Percentiles rank a stretch among this genome's conserved stretches.
phyloP scores from a whole-genome alignment of 2,329 filamentous ascomycete genomes.

The Diaporthe ampelina region DNA sequence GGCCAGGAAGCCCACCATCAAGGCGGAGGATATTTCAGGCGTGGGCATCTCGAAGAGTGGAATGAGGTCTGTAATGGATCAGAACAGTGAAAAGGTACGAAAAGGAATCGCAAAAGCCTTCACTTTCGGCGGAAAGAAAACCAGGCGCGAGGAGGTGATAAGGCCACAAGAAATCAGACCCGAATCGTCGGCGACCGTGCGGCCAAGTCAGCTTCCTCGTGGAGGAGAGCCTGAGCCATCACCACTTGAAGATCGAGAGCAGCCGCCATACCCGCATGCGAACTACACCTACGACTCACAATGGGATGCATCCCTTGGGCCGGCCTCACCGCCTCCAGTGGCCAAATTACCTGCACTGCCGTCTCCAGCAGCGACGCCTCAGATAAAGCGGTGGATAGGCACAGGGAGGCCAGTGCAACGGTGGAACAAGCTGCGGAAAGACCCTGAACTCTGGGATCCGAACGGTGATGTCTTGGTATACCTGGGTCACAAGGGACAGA shows the following conservation, averaged over 20 bases:
- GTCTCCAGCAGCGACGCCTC: slow-evolving; percentile 49
- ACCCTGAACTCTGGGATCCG: slow-evolving; percentile 72
- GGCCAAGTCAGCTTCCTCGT: slow-evolving; percentile 42
- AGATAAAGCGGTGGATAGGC: slow-evolving; percentile 68
- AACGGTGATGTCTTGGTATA: slow-evolving; percentile 73
- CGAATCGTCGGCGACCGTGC: slow-evolving; percentile 55
- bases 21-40: slow-evolving; percentile 64
- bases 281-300: slow-evolving; percentile 43
- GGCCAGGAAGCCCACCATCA: slow-evolving; percentile 58
- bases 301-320: slow-evolving; percentile 44
- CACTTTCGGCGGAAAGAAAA: slow-evolving; percentile 64
- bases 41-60: slow-evolving; percentile 66
- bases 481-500: slow-evolving; percentile 62
- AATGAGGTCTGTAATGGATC: slow-evolving; percentile 65
- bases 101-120: slow-evolving; percentile 68
- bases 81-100: slow-evolving; percentile 68
- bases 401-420: slow-evolving; percentile 61
- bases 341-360: slow-evolving; percentile 60
- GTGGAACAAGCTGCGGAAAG: slow-evolving; percentile 72
- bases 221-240: slow-evolving; percentile 8
- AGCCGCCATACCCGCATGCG: slow-evolving; percentile 28
- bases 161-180: slow-evolving; percentile 49
- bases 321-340: slow-evolving; percentile 57
- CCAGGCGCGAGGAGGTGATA: slow-evolving; percentile 45
- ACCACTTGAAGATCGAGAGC: slow-evolving; percentile 9